These are phyloP conservation scores for Silene coronaria DNA, from an alignment of 179 eudicot species.

Conservation along the genomic window DNA sequence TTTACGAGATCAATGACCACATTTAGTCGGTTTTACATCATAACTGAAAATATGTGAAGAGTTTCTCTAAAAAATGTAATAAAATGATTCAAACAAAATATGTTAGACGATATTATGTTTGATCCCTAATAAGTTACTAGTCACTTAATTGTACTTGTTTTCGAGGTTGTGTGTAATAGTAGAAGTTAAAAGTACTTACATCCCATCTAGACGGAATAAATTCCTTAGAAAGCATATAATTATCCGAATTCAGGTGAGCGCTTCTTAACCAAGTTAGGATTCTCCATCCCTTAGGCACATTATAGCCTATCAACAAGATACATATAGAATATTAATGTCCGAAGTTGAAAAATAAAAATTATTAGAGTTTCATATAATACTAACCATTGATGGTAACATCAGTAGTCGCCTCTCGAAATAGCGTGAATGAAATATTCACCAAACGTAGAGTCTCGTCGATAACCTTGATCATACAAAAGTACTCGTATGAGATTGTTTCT, in stretches of 20 bases:
- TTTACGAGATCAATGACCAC: too few species aligned
- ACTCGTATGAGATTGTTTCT: background rate
- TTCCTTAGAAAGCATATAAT: constrained; percentile 27
- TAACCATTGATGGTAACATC: constrained; percentile 41
- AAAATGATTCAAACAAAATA: too few species aligned
- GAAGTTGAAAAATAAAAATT: background rate
- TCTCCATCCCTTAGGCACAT: constrained; percentile 56
- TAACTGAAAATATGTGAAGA: too few species aligned
- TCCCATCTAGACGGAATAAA: constrained; percentile 59
- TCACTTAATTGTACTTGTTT: too few species aligned
- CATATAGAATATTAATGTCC: background rate
- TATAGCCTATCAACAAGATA: constrained; percentile 30
- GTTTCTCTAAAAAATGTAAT: too few species aligned
- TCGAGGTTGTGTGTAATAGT: too few species aligned
- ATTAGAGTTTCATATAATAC: constrained; percentile 2
- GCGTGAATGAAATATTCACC: constrained; percentile 38
- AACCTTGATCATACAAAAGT: constrained; percentile 19
- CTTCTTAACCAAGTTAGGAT: constrained; percentile 45
- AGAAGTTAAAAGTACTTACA: constrained; percentile 29
- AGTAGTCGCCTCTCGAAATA: constrained; percentile 38
- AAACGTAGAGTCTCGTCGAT: constrained; percentile 48
- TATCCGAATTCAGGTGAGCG: constrained; percentile 39
- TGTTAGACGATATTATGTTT: too few species aligned
- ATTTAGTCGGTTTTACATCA: too few species aligned
- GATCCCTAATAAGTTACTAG: too few species aligned